Percentiles rank a stretch among this genome's conserved stretches.
These are phyloP conservation scores for Stevia rebaudiana DNA, from an alignment of 140 eudicot species.

Conservation along the genomic window DNA sequence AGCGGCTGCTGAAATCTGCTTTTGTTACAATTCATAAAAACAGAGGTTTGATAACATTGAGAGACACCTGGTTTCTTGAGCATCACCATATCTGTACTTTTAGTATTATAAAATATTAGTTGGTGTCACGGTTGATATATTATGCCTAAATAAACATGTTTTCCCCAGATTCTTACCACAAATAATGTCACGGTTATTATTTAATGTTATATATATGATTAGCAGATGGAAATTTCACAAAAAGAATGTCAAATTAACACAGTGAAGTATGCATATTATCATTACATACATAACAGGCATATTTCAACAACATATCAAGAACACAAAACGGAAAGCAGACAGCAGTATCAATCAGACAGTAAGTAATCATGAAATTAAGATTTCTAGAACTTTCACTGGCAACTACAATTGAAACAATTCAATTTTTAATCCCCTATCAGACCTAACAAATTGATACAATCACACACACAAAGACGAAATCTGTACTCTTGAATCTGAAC, in stretches of 20 bases:
- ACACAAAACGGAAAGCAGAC: not conserved
- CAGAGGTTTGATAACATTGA: conserved; percentile 32
- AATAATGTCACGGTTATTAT: not conserved
- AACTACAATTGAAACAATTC: not conserved
- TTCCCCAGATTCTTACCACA: not conserved
- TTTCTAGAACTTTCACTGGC: not conserved
- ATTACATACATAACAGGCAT: not conserved
- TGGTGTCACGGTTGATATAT: not conserved
- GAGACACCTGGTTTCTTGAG: conserved; percentile 28
- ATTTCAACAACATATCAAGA: conserved; percentile 5
- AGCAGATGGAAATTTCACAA: not conserved
- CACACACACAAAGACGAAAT: not conserved
- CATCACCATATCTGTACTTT: conserved; percentile 34
- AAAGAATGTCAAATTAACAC: not conserved
- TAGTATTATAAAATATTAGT: conserved; percentile 14
- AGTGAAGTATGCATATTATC: not conserved
- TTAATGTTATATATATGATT: not conserved
- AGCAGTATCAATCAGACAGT: not conserved
- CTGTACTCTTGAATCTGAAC: not conserved
- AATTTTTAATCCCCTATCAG: not conserved
- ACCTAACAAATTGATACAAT: not conserved
- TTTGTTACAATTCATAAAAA: conserved; percentile 25
- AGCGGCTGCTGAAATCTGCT: conserved; percentile 26
- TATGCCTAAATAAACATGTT: not conserved
- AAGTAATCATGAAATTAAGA: not conserved